Conservation (phyloP, 805 yeast species). For the Yarrowia sp. region DNA sequence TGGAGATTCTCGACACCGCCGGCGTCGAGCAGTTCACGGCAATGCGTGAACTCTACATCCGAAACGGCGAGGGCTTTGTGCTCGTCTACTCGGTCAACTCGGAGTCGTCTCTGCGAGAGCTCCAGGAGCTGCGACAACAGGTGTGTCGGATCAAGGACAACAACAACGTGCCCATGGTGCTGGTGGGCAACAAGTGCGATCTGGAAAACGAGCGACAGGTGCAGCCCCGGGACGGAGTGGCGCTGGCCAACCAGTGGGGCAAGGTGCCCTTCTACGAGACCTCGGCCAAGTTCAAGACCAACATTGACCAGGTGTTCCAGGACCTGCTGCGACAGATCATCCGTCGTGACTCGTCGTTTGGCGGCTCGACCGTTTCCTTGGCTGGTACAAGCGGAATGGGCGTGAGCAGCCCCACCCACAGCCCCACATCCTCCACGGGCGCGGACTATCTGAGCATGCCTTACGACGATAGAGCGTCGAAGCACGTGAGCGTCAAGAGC, state of each 20-base stretch:
- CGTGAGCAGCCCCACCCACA: constrained; percentile 21
- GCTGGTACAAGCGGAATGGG: constrained; percentile 37
- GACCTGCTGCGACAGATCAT: constrained; percentile 90
- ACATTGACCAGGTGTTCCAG: constrained; percentile 88
- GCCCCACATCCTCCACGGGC: constrained; percentile 16
- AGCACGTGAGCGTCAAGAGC: constrained; percentile 29
- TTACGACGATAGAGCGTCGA: constrained; percentile 9
- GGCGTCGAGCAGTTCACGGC: constrained; percentile 96
- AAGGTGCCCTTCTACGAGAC: constrained; percentile 91
- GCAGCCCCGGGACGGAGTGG: constrained; percentile 80
- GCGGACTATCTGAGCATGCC: constrained; percentile 33
- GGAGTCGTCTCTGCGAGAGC: constrained; percentile 75
- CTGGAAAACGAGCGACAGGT: constrained; percentile 75
- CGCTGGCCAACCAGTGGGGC: constrained; percentile 85
- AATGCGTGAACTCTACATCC: constrained; percentile 75
- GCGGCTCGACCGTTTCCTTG: constrained; percentile 35
- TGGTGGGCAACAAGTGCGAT: constrained; percentile 92
- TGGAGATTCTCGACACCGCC: constrained; percentile 90
- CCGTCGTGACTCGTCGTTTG: constrained; percentile 61
- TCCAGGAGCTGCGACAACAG: constrained; percentile 80
- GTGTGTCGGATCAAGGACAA: constrained; percentile 83
- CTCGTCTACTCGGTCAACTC: constrained; percentile 86
- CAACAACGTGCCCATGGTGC: constrained; percentile 79
- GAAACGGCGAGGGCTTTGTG: constrained; percentile 88
- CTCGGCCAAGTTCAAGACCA: constrained; percentile 87